Base-by-base conservation (phyloP, 495 filamentous ascomycete species). In the Tuber calosporum region DNA sequence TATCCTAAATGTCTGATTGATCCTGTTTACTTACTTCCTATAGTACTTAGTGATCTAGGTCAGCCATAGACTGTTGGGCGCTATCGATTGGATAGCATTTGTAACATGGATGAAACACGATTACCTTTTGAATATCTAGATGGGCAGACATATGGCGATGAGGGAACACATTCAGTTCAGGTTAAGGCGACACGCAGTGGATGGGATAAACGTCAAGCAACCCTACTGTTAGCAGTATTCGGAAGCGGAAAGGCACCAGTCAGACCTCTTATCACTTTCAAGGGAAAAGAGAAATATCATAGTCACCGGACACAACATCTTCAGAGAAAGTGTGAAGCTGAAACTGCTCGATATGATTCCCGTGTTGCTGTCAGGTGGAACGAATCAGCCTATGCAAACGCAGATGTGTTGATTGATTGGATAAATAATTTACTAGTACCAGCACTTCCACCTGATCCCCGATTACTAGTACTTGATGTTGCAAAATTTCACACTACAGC, bases 401-500 rank as follows among this genome's bases (percentile, higher is more conserved):
- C 45, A n/a, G 45, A 53, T 4, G 7, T 40, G 34, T 19, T 53
- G 1, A 53, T 53, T 5, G 5, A 53, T n/a, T 53, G 45, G 45
- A 53, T 53, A 3, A 53, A 53, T 53, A 8, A 53, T 7, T n/a
- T 53, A 1, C 45, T 53, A 0, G 45, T 53, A 0, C 22, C 45
- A 3, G 45, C 45, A 0, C 45, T 74, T 34, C 67, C 67, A 4
- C 34, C 42, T 11, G 53, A 48, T 37, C 72, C 67, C 19, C 13
- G 42, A 38, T 22, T 74, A 26, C 34, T 70, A 2, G 67, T 34
- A 19, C 45, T 74, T 4, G 67, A 70, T 26, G 72, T 74, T 48
- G 72, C 48, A 36, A 43, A 26, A 37, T 74, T 69, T 37, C 67
- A 74, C 19, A 53, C 69, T 58, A 74, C 72, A 5, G 43, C 67